Evolutionary conservation across 805 yeast species (phyloP), one percentile per base, ranked within the genome.

Genomic region (Metschnikowia gelsemii): DNA sequence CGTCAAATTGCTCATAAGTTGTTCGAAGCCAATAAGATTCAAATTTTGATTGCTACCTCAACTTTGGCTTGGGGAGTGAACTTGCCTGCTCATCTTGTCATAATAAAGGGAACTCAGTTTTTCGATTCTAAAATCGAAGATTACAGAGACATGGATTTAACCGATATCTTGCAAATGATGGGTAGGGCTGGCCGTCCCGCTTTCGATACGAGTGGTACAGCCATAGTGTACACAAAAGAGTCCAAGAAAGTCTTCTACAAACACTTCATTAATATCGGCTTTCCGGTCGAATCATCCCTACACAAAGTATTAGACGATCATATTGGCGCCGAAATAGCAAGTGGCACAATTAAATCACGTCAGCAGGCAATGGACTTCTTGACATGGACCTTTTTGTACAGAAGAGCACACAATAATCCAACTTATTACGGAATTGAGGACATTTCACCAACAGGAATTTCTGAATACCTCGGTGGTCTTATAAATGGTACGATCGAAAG

Each of bases 31-130:
- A 80, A 80, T 32, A 83, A 82, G 57, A 75, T 84, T 35, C 93
- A 85, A 62, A 76, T 84, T 32, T 70, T 84, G 46, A 70, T 85
- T 36, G 90, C 93, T 1, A 84, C 93, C 0, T 80, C 87, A 9
- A 85, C 91, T 1, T 70, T 85, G 46, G 91, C 93, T 0, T 85
- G 91, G 91, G 91, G 91, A 59, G 91, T 85, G 32, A 85, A 84
- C 54, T 84, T 84, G 68, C 81, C 26, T 69, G 56, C 56, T 3
- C 55, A 52, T 20, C 40, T 51, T 43, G 56, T 50, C 7, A 77
- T 84, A 32, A 82, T 84, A 51, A 84, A 84, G 60, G 91, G 91
- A 21, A 84, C 93, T 0, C 79, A 75, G 51, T 70, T 76, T 38
- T 84, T 83, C 76, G 60, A 57, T 14, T 47, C 56, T 11, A 52